phyloP scores from a whole-genome alignment of 345 rosid species.

The Ailanthus altissimus region DNA sequence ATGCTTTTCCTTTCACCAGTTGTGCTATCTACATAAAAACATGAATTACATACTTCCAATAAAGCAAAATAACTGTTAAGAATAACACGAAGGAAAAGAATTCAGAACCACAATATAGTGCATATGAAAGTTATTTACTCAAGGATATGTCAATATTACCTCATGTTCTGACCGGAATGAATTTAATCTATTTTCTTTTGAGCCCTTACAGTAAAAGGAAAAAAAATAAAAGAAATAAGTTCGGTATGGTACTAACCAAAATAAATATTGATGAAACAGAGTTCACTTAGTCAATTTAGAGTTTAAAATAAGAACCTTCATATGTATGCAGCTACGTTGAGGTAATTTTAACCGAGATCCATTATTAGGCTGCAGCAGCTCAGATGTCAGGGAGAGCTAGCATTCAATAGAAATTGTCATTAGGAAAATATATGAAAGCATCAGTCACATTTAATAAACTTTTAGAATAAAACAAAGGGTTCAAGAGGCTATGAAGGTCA shows the following conservation, averaged over 20 bases:
- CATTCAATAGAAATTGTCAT: constrained; percentile 9
- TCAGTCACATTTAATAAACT: not conserved
- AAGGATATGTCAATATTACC: constrained; percentile 38
- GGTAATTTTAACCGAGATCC: constrained; percentile 44
- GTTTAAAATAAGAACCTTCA: constrained; percentile 49
- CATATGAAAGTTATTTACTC: not conserved
- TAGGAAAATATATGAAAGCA: not conserved
- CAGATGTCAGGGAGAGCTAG: constrained; percentile 71
- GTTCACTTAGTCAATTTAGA: not conserved
- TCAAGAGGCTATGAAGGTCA: not conserved
- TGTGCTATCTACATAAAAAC: constrained; percentile 33
- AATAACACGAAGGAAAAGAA: not conserved
- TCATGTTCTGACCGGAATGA: constrained; percentile 57
- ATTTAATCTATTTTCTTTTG: constrained; percentile 83
- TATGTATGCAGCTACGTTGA: constrained; percentile 35
- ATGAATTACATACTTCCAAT: constrained; percentile 1
- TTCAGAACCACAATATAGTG: not conserved
- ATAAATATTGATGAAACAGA: not conserved
- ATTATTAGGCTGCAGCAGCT: constrained; percentile 49
- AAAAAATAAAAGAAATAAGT: constrained; percentile 26
- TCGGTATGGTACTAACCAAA: constrained; percentile 26
- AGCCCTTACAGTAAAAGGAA: constrained; percentile 57
- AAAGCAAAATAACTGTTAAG: not conserved
- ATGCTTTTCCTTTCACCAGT: constrained; percentile 37
- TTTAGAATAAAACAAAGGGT: not conserved